phyloP scores from a whole-genome alignment of 2,329 filamentous ascomycete species.

The Nothophoma quercina region DNA sequence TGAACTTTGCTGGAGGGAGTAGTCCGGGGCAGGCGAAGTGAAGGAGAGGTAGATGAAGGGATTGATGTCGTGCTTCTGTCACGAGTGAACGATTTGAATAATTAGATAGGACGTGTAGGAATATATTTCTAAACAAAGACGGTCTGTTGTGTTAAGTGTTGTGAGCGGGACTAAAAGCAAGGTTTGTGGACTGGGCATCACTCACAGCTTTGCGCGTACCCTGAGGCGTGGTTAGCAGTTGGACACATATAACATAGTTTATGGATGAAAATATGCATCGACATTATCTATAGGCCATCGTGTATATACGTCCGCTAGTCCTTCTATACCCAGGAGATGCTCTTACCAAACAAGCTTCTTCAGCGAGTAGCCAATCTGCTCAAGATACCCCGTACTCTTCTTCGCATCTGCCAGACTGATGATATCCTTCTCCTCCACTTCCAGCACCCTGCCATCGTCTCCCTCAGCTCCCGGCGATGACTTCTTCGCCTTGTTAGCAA shows the following conservation, averaged over 20 bases:
- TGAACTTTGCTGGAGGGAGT: constrained; percentile 15
- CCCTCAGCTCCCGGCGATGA: constrained; percentile 27
- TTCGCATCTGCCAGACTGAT: constrained; percentile 85
- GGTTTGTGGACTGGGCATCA: too few species aligned
- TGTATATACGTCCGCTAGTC: neutral
- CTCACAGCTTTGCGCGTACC: neutral
- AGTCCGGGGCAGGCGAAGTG: constrained; percentile 7
- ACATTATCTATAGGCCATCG: neutral
- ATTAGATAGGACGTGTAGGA: too few species aligned
- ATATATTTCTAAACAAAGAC: too few species aligned
- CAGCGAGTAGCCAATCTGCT: constrained; percentile 86
- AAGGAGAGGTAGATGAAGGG: neutral
- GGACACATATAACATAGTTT: neutral
- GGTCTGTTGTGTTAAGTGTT: too few species aligned
- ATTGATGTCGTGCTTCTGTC: too few species aligned
- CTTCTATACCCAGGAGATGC: neutral
- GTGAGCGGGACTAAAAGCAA: too few species aligned
- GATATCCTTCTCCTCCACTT: constrained; percentile 71
- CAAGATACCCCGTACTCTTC: constrained; percentile 83
- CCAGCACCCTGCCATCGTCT: constrained; percentile 42
- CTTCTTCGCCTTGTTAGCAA: constrained; percentile 62
- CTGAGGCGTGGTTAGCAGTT: neutral
- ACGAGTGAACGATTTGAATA: too few species aligned
- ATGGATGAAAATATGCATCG: neutral
- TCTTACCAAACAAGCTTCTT: constrained; percentile 88